Conservation (phyloP, 768 basidiomycete species). For the Mycena leptocephala region DNA sequence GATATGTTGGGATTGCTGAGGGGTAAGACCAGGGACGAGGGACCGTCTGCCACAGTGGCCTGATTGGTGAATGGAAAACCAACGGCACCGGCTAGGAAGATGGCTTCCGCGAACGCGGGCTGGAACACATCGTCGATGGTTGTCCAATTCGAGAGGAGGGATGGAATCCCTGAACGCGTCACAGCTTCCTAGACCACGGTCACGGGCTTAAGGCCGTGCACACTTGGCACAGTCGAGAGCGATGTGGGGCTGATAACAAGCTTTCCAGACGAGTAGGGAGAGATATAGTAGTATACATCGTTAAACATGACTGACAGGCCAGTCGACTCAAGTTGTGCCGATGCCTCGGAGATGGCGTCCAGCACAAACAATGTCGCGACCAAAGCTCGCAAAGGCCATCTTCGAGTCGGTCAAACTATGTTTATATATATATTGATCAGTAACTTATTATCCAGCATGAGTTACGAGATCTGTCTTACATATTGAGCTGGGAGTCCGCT, state of each 20-base stretch:
- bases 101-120: constrained; percentile 15
- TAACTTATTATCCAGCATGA: constrained; percentile 11
- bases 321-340: constrained; percentile 6
- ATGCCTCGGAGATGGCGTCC: constrained; percentile 3
- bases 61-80: constrained; percentile 10
- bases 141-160: constrained; percentile 21
- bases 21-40: constrained; percentile 11
- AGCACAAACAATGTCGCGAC: constrained; percentile 8
- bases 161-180: constrained; percentile 10
- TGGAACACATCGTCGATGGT: constrained; percentile 22
- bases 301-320: constrained; percentile 17
- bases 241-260: constrained; percentile 12
- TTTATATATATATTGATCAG: constrained; percentile 8
- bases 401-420: constrained; percentile 9
- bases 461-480: constrained; percentile 9
- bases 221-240: constrained; percentile 15
- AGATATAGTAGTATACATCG: constrained; percentile 20
- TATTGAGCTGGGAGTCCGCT: constrained; percentile 1
- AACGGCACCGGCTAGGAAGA: constrained; percentile 15
- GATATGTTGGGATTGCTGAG: constrained; percentile 14
- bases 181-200: constrained; percentile 19
- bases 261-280: constrained; percentile 21
- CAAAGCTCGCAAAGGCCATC: constrained; percentile 17
- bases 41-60: not conserved
- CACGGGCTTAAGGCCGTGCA: constrained; percentile 21